Base-by-base conservation (phyloP, 768 basidiomycete species). In the Calocybe gangraenosa region DNA sequence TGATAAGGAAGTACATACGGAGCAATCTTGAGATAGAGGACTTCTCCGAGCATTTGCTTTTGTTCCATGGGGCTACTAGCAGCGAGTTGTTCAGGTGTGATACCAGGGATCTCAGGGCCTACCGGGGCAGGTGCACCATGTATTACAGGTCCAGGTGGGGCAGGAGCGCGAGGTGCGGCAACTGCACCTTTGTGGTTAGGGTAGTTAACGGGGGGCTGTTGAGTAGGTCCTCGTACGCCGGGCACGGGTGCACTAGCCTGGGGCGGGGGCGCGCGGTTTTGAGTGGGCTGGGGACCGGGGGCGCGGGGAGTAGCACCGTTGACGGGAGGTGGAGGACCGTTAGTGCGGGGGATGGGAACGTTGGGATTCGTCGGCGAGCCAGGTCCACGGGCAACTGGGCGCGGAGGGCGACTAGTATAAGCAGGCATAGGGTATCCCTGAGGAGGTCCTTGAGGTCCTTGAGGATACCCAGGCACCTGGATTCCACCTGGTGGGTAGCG, bases 31-130 rank as follows among this genome's bases (percentile, higher is more conserved):
- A 94, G 85, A 71, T 97, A 97, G 55, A 97, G 80, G 36, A 88
- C 82, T 69, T 99, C 95, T 55, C 95, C 96, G 37, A 99, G 76
- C 87, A 97, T 92, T 68, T 99, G 96, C 76, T 99, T 99, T 79
- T 97, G 93, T 66, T 98, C 95, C 59, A 82, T 74, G 17, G 88
- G 70, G 35, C 79, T 81, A 47, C 89, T 76, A 40, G 69, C 67
- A 20, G 83, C 69, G 37, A 75, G 71, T n/a, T 76, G 75, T 47
- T 75, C 60, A 42, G 76, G 59, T 25, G 69, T 74, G 51, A 80
- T 58, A 9, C 61, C 61, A 14, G 76, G 65, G 36, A 68, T 64
- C 21, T 73, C 66, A 40, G 69, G 49, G 30, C 56, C 48, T 46
- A 75, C 77, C 19, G 66, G 55, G 15, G 65, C 52, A 22, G 59